These are phyloP conservation scores for Persicaria maculosa DNA, from an alignment of 148 eudicot species.

Conservation along the genomic window DNA sequence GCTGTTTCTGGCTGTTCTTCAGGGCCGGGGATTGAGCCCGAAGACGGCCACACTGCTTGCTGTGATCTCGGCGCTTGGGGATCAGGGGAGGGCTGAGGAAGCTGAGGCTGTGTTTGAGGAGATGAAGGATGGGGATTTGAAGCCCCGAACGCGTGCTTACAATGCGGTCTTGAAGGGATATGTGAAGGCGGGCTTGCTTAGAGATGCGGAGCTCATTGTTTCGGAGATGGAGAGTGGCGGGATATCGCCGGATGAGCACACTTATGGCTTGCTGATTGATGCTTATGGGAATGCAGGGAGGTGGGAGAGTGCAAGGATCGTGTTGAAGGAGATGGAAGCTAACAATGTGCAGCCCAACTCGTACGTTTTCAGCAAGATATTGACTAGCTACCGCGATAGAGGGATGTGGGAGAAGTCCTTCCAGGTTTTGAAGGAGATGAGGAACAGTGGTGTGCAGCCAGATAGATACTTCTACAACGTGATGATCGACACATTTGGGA, in stretches of 20 bases:
- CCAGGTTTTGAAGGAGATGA: constrained; percentile 90
- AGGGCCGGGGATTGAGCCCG: constrained; percentile 76
- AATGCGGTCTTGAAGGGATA: constrained; percentile 89
- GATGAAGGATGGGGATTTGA: constrained; percentile 80
- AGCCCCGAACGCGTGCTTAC: constrained; percentile 80
- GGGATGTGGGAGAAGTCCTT: constrained; percentile 96
- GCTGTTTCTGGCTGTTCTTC: constrained; percentile 47
- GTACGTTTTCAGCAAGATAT: constrained; percentile 68
- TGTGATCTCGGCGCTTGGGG: constrained; percentile 60
- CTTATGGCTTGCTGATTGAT: constrained; percentile 79
- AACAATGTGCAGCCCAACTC: constrained; percentile 64
- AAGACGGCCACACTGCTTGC: constrained; percentile 54
- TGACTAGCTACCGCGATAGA: constrained; percentile 74
- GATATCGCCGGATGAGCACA: constrained; percentile 74
- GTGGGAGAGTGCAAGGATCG: constrained; percentile 97
- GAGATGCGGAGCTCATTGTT: constrained; percentile 74
- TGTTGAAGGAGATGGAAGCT: constrained; percentile 87
- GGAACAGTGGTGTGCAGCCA: constrained; percentile 69
- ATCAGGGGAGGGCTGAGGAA: constrained; percentile 67
- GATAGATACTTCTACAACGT: constrained; percentile 87
- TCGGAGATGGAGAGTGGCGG: constrained; percentile 77
- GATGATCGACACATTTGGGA: constrained; percentile 94
- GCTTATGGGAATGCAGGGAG: constrained; percentile 83
- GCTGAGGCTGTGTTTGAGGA: constrained; percentile 95
- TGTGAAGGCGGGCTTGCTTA: constrained; percentile 63